Evolutionary conservation across 768 basidiomycete genomes (phyloP).

Genomic region (Pleurotus djamor): DNA sequence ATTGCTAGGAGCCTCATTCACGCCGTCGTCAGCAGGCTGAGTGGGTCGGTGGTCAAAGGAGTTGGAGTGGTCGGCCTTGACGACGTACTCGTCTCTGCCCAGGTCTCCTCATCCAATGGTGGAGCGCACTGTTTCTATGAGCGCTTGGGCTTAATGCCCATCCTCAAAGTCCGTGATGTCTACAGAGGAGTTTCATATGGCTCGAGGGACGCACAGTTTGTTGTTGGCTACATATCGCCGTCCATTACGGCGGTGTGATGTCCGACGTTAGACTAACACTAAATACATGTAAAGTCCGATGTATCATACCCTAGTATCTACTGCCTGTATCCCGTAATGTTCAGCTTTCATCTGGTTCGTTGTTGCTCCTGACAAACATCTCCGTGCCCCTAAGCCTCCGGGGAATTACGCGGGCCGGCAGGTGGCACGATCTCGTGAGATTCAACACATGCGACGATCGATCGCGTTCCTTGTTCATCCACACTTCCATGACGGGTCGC

Average conservation of each 20-base stretch:
- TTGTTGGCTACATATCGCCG: slow-evolving; percentile 7
- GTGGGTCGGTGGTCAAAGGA: slow-evolving; percentile 17
- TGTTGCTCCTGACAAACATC: too few relatives aligned
- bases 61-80: slow-evolving; percentile 8
- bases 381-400: too few relatives aligned
- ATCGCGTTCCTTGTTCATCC: not conserved
- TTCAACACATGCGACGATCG: not conserved
- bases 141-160: slow-evolving; percentile 32
- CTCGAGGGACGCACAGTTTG: slow-evolving; percentile 1
- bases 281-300: not conserved
- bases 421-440: not conserved
- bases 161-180: not conserved
- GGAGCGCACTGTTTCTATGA: slow-evolving; percentile 41
- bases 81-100: slow-evolving; percentile 34
- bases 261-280: not conserved
- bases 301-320: not conserved
- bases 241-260: not conserved
- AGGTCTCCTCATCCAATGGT: slow-evolving; percentile 41
- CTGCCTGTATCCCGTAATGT: too few relatives aligned
- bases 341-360: too few relatives aligned
- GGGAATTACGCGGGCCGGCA: too few relatives aligned
- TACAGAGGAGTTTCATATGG: not conserved
- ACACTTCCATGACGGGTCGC: slow-evolving; percentile 3
- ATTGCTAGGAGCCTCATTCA: slow-evolving; percentile 41
- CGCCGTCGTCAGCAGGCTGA: slow-evolving; percentile 25